Evolutionary conservation across 257 asterid genomes (phyloP), one percentile per base, ranked within the genome.

Genomic region (Nicotiana benthamiana): DNA sequence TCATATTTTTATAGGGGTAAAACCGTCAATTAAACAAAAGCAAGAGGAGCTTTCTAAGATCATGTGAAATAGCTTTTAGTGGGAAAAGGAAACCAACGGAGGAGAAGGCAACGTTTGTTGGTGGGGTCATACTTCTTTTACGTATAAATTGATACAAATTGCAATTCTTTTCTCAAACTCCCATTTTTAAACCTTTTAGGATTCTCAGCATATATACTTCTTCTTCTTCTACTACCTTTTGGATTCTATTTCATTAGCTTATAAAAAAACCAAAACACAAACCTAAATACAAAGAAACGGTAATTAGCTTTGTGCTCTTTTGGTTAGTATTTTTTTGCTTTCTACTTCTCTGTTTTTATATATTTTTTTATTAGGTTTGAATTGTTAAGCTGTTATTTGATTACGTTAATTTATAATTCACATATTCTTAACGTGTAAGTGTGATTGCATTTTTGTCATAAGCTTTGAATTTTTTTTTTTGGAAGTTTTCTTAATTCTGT

Each of bases 351-450:
- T 40, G 12, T 40, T 2, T 40, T 40, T 40, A 40, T 40, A 40
- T 40, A 5, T 36, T 9, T 17, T 2, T 1, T 5, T 24, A 1
- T 68, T 20, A 30, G n/a, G 13, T 24, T 36, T 36, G 18, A 34
- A 60, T 60, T 10, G 3, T 2, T 60, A 9, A 60, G 5, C 28
- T 22, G 15, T 60, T 54, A 18, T 57, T n/a, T 57, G 28, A 17
- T 8, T 3, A 20, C 6, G 64, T 20, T 2, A 6, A 70, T 46
- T 70, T 28, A 15, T 46, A 4, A 3, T 11, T 48, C 51, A 74
- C 43, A 48, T 74, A 74, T 74, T 74, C 79, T 74, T 48, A 74
- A 74, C 79, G 79, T 74, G 27, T 15, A 24, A 24, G 40, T 72
- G 77, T 72, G 16, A 15, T 74, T 48, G 61, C 78, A 46, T 22